Base-by-base conservation (phyloP, 1,139 yeast species). In the Blastobotrys serpentis region DNA sequence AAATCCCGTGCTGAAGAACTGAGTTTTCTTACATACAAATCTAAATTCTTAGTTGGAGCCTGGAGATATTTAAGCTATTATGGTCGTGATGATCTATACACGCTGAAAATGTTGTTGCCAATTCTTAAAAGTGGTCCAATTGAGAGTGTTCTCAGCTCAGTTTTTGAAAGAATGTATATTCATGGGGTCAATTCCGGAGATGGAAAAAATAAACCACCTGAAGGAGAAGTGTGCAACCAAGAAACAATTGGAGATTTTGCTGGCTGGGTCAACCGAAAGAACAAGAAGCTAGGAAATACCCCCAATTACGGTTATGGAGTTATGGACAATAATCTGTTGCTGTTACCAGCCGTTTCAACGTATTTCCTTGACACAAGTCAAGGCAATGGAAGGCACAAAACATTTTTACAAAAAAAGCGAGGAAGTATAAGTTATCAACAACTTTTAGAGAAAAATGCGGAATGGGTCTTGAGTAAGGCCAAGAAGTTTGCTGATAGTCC, bases 161-260 rank as follows among this genome's bases (percentile, higher is more conserved):
- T 50, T 11, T 42, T 50, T 2, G 53, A 50, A 23, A 40, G 53
- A 10, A 39, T 50, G 10, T 50, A 48, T 22, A 46, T 48, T 18
- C 44, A 50, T 19, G 51, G 52, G 18, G 49, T 51, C 7, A 50
- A 50, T 25, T 42, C 53, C 2, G 42, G 49, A 5, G 49, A 50
- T 4, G 21, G 17, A 7, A 16, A 11, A 4, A 13, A n/a, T 13
- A 40, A 19, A 8, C 48, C 47, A 16, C 52, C 44, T 13, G 49
- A 38, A 23, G 53, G 53, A 3, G 53, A 50, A 21, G 51, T 50
- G 11, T 50, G 53, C 44, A 51, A 50, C 36, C 52, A 50, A 42
- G 53, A 50, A 26, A 50, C 52, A 6, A 36, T 50, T 25, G 51
- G 53, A 13, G 53, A 50, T 18, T 50, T 48, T 42, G 53, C 53